Percentiles rank a stretch among this genome's conserved stretches.
Evolutionary conservation across 345 rosid species (phyloP).

Genomic region (Hirschfeldia incana): DNA sequence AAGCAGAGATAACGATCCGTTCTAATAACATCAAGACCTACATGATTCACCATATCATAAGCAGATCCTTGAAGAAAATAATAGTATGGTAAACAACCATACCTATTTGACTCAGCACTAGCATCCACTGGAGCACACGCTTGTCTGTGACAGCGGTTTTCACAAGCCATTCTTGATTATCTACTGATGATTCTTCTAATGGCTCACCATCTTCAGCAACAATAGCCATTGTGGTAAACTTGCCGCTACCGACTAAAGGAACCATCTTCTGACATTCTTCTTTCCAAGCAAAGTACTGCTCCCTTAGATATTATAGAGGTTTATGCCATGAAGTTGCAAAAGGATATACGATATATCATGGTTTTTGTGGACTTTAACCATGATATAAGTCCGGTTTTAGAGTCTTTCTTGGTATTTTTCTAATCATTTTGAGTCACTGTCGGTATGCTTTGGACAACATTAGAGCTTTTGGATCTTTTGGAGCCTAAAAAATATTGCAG

Average conservation of each 20-base stretch:
- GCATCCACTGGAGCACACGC: slow-evolving; percentile 79
- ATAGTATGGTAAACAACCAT: no score
- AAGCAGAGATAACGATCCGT: slow-evolving; percentile 79
- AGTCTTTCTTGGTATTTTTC: no score
- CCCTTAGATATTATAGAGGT: slow-evolving; percentile 54
- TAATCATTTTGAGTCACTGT: no score
- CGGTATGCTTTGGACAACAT: no score
- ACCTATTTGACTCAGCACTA: slow-evolving; percentile 78
- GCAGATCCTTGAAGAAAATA: not conserved
- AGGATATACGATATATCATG: no score
- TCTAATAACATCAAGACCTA: slow-evolving; percentile 91
- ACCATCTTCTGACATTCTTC: slow-evolving; percentile 71
- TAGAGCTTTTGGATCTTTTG: no score
- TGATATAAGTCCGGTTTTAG: no score
- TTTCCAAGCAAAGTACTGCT: slow-evolving; percentile 72
- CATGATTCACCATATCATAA: slow-evolving; percentile 1
- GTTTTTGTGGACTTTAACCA: no score
- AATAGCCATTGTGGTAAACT: slow-evolving; percentile 56
- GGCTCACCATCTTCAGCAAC: slow-evolving; percentile 71
- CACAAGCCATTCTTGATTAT: slow-evolving; percentile 42
- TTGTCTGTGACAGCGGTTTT: slow-evolving; percentile 52
- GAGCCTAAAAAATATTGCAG: no score
- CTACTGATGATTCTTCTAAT: slow-evolving; percentile 41
- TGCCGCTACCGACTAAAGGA: slow-evolving; percentile 83
- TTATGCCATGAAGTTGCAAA: slow-evolving; percentile 19